Conservation (phyloP, 2,329 filamentous ascomycete species). For the Tolypocladium endophyticum region DNA sequence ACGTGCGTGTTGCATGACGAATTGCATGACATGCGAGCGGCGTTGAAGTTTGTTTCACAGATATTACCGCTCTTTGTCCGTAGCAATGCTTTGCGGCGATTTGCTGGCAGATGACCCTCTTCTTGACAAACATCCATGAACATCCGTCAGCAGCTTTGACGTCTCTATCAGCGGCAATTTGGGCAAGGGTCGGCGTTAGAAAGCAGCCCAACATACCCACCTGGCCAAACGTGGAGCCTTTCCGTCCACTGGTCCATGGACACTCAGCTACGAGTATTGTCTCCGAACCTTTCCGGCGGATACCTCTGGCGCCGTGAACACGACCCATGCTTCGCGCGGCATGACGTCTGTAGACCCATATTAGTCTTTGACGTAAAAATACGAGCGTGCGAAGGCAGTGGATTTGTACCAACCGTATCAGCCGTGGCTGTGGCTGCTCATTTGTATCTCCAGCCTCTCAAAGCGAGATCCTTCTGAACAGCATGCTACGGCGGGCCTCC, state of each 20-base stretch:
- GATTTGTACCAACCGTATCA: not conserved
- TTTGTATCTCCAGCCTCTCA: not conserved
- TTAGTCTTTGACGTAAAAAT: not conserved
- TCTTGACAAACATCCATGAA: not conserved
- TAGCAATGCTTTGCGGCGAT: too few species aligned
- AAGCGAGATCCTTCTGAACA: not conserved
- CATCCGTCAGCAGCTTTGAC: not conserved
- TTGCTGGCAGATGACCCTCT: too few species aligned
- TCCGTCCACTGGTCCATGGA: not conserved
- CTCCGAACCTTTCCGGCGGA: not conserved
- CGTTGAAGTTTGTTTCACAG: too few species aligned
- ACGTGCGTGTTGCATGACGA: too few species aligned
- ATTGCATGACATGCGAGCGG: too few species aligned
- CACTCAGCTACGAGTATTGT: not conserved
- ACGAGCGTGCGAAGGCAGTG: not conserved
- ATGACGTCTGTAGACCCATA: not conserved
- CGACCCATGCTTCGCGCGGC: not conserved
- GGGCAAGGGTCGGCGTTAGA: too few species aligned
- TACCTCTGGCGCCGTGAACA: not conserved
- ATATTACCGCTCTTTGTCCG: too few species aligned
- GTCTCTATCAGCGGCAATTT: not conserved
- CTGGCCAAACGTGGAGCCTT: not conserved
- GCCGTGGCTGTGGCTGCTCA: not conserved
- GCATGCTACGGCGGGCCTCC: not conserved
- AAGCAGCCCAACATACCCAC: not conserved